These are phyloP conservation scores for Clarireedia hainanense DNA, from an alignment of 2,329 filamentous ascomycete species.

Conservation along the genomic window DNA sequence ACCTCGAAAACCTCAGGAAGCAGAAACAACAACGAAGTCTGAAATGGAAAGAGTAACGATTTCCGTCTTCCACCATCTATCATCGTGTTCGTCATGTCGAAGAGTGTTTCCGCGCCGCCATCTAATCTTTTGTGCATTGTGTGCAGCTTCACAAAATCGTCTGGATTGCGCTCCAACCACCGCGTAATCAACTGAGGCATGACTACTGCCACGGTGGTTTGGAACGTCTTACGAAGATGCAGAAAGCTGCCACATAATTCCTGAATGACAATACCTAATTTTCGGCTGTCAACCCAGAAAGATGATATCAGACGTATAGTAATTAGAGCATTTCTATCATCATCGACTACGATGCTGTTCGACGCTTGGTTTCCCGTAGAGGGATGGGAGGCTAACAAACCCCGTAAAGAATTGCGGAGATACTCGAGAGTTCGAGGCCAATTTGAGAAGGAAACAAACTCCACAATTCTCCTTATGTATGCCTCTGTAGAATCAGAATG, in stretches of 20 bases:
- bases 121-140: constrained; percentile 53
- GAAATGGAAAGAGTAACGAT: constrained; percentile 51
- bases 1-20: constrained; percentile 64
- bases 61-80: constrained; percentile 49
- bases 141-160: constrained; percentile 58
- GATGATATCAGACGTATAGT: constrained; percentile 52
- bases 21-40: constrained; percentile 54
- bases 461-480: constrained; percentile 48
- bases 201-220: constrained; percentile 55
- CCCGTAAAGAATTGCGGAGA: constrained; percentile 37
- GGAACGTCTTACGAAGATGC: constrained; percentile 55
- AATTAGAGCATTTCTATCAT: constrained; percentile 38
- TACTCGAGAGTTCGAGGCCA: constrained; percentile 55
- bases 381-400: constrained; percentile 25
- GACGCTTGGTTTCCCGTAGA: constrained; percentile 18
- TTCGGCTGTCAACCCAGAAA: constrained; percentile 56
- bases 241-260: constrained; percentile 61
- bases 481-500: constrained; percentile 41
- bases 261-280: constrained; percentile 53
- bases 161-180: constrained; percentile 58
- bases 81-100: constrained; percentile 59
- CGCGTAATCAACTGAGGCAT: constrained; percentile 55
- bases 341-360: constrained; percentile 19
- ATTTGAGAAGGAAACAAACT: constrained; percentile 57
- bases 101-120: constrained; percentile 57